Evolutionary conservation across 2,329 filamentous ascomycete species (phyloP), one percentile per base, ranked within the genome.

Genomic region (Didymella keratinophila): DNA sequence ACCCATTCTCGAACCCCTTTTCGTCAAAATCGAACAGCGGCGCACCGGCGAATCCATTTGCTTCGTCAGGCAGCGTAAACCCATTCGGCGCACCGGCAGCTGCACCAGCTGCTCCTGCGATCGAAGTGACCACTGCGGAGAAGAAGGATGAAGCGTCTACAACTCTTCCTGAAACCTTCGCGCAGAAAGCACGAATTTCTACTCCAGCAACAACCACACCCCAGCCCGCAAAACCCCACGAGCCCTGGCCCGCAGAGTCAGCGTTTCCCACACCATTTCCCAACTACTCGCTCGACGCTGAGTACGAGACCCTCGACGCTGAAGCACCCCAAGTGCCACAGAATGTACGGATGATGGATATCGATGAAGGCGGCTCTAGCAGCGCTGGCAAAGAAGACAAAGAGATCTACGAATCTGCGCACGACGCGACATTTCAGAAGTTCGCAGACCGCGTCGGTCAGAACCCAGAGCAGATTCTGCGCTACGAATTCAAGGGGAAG

Each of bases 231-330:
- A 79, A 72, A 0, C 81, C 86, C 0, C 79, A 84, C 1, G 86
- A 92, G 65, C 89, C 92, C 9, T 98, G 93, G 93, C 94, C 94
- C 0, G 73, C 83, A 12, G 78, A 82, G 37, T 82, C 86, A 1
- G 78, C 83, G 0, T 89, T 91, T 65, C 90, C 92, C 0, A 61
- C 81, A 1, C 82, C 92, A 0, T 98, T 93, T 77, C 89, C 92
- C 0, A 80, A 85, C 28, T 90, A 89, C 72, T 91, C 92, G 80
- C 83, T 89, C 49, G 95, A 98, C 67, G 94, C 94, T 50, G 94
- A 97, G 71, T 96, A 92, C 78, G 95, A 99, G 77, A 91, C 90
- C 4, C 85, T 98, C 25, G 91, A 92, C 61, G 75, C 77, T 18
- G 78, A 78, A 10, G 78, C 69, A 2, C 83, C 84, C 0, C 77